Percentiles rank a stretch among this genome's conserved stretches.
phyloP scores from a whole-genome alignment of 805 yeast genomes.

The Metschnikowia reukaufii region DNA sequence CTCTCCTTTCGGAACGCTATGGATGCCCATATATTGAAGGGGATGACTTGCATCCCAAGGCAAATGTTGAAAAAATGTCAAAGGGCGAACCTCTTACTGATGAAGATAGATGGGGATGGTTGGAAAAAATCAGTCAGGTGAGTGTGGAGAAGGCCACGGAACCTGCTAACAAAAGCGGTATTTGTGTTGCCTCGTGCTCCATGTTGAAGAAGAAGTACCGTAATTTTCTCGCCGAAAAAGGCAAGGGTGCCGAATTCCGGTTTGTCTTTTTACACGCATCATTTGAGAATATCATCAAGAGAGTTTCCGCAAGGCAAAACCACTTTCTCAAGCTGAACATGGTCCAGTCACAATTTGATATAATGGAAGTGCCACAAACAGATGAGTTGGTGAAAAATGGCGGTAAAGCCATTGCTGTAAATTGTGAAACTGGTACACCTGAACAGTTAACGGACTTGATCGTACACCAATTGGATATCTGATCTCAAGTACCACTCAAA shows the following conservation, averaged over 20 bases:
- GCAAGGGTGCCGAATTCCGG: conserved; percentile 41
- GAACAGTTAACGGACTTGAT: conserved; percentile 22
- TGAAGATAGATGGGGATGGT: conserved; percentile 93
- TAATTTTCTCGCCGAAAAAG: conserved; percentile 49
- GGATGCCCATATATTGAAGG: conserved; percentile 75
- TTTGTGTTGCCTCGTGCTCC: conserved; percentile 76
- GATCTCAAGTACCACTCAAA: not conserved
- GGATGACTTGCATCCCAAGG: conserved; percentile 70
- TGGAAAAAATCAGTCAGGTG: conserved; percentile 47
- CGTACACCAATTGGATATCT: conserved; percentile 13
- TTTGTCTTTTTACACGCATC: conserved; percentile 70
- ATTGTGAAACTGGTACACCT: conserved; percentile 26
- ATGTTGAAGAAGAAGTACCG: conserved; percentile 77
- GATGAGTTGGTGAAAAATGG: conserved; percentile 38
- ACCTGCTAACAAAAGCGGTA: conserved; percentile 19
- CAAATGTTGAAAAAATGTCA: conserved; percentile 80
- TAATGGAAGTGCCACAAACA: conserved; percentile 66
- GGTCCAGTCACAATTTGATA: conserved; percentile 76
- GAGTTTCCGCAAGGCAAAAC: conserved; percentile 64
- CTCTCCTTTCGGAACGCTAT: conserved; percentile 45
- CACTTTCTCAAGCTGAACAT: conserved; percentile 89
- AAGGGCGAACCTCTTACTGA: conserved; percentile 79
- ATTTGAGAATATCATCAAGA: conserved; percentile 54
- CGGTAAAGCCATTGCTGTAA: conserved; percentile 34
- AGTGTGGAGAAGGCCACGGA: conserved; percentile 41